Base-by-base conservation (phyloP, 176 grass and related monocot species). In the bread wheat (Triticum aestivum) region DNA sequence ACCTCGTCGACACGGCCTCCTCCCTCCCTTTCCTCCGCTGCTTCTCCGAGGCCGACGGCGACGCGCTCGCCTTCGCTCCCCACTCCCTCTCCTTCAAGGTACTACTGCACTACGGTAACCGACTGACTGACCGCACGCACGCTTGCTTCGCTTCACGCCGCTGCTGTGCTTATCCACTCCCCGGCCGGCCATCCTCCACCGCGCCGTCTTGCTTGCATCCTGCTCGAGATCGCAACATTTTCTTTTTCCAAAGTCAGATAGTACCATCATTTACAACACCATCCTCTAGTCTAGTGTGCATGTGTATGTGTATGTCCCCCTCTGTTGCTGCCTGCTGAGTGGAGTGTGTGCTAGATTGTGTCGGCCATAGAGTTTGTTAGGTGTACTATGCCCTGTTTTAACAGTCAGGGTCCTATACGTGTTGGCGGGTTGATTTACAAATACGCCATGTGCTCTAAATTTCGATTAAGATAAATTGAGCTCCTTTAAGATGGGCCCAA, bases 11-110 rank as follows among this genome's bases (percentile, higher is more conserved):
- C 30, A 17, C 61, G 30, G 89, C 45, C 52, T 96, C 90, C 8
- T 83, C 90, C 78, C 78, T 98, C 90, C 97, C 94, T 45, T 96
- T 98, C 75, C 65, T 90, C 82, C 87, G 90, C 65, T 92, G 92
- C 92, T 93, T 98, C 92, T 94, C 89, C 86, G 97, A 98, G 88
- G 90, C 94, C 65, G 87, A 98, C 20, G 97, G 88, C 14, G 89
- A 94, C 49, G 96, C 93, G 77, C 93, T 98, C 76, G 56, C 82
- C 58, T 82, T 92, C 82, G 92, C 90, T 30, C 94, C 88, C 10
- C 82, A 96, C 74, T 83, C 97, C 72, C 92, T 98, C 87, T 94
- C 92, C 85, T 98, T 96, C 92, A 96, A 96, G 97, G 97, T 96
- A 91, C 9, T 54, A 52, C 49, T 52, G 14, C 18, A 54, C 51